Evolutionary conservation across 148 eudicot species (phyloP).

Genomic region (Amaranthus hypochondriacus): DNA sequence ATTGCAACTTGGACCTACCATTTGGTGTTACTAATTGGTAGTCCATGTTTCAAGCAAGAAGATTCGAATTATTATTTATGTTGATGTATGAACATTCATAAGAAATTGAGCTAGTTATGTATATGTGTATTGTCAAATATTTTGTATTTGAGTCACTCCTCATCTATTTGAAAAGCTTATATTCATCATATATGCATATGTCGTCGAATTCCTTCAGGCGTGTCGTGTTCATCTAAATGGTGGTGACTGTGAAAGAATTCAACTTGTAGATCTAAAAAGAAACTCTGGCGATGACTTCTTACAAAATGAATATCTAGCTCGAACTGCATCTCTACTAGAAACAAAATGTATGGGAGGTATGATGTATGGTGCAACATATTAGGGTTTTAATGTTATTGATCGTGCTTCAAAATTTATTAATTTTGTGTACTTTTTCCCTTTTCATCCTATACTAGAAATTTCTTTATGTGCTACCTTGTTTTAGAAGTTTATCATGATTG

Average conservation of each 20-base stretch:
- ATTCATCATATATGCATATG: slow-evolving; percentile 13
- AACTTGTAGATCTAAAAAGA: slow-evolving; percentile 47
- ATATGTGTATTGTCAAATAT: background rate
- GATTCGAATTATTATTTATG: background rate
- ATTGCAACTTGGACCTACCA: no score
- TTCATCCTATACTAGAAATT: background rate
- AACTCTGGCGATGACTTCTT: slow-evolving; percentile 39
- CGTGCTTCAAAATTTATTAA: background rate
- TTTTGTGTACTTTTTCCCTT: background rate
- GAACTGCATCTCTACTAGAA: slow-evolving; percentile 41
- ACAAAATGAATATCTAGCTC: slow-evolving; percentile 52
- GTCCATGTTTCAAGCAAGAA: no score
- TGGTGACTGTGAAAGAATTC: slow-evolving; percentile 44
- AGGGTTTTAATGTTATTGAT: background rate
- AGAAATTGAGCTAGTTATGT: background rate
- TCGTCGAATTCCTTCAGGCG: slow-evolving; percentile 45
- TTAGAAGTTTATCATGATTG: background rate
- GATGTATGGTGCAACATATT: slow-evolving; percentile 1
- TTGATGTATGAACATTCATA: background rate
- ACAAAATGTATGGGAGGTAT: slow-evolving; percentile 53
- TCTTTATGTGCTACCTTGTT: background rate
- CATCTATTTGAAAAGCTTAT: slow-evolving; percentile 7
- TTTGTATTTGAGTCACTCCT: background rate
- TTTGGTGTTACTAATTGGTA: no score
- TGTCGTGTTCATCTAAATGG: slow-evolving; percentile 61